Evolutionary conservation across 352 stramenopile genomes (phyloP), one percentile per base, ranked within the genome.

Genomic region (Globisporangium recalcitrans): DNA sequence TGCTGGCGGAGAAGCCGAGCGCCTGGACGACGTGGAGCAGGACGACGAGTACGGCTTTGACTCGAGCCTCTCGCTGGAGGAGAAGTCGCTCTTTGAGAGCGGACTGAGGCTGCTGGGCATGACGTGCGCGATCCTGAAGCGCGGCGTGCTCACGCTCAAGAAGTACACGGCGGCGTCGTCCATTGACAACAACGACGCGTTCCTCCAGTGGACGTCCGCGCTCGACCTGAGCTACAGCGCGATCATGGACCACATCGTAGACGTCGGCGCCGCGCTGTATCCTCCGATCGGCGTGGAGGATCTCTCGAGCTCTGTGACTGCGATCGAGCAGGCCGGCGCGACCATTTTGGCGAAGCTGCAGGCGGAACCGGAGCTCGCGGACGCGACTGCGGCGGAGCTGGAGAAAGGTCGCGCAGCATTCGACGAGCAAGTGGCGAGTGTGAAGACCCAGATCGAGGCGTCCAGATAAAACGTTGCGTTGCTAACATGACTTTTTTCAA

Each of bases 211-310:
- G 85, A 89, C 83, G n/a, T 72, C 77, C 9, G 60, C 49, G 54
- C 71, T 95, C 31, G 83, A 92, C 47, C 72, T 76, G 16, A 76
- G 64, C 53, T 95, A 95, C 71, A 71, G 71, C 13, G 65, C 58
- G 2, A 78, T 82, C 29, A 75, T 89, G 70, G 78, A 88, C 53
- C 75, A 74, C 2, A 71, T 95, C 46, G 84, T 95, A 44, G 85
- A 95, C 68, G 77, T 95, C 64, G 84, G 85, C 38, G 85, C 85
- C n/a, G 85, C 85, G 29, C 31, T 93, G 66, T 90, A 88, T 62
- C 85, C 85, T 36, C 85, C 85, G 4, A 77, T 93, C 56, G 82
- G 85, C 42, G 71, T 75, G 0, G 80, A 88, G 9, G 82, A 90
- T 55, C 64, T 93, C 46, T 32, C 59, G 29, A 65, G 64, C 9